Base-by-base conservation (phyloP, 495 filamentous ascomycete genomes). In the Xylaria intraflava region DNA sequence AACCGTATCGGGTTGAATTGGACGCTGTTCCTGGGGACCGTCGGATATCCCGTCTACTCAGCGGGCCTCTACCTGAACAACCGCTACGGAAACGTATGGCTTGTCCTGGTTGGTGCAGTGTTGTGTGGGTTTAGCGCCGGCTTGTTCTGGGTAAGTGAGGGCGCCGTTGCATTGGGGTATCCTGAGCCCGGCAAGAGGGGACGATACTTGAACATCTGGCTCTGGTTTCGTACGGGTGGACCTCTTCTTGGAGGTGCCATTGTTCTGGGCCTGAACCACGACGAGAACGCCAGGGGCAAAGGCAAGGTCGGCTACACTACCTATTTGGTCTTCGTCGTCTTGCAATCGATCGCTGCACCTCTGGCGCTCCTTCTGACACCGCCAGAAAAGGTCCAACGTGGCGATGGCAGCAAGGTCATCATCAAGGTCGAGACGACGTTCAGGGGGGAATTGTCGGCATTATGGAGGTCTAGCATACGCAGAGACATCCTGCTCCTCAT, bases 41-140 rank as follows among this genome's bases (percentile, higher is more conserved):
- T 80, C 5, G 78, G 78, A 3, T 83, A 80, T 40, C 75, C 78
- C 0, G 72, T 79, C 0, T 83, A 82, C 58, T 77, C 74, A 0
- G 79, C 79, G 4, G 72, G 75, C 0, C 60, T 83, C 19, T 83
- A 83, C 53, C 72, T 75, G 50, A 82, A 83, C 59, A 83, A 80
- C 60, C 72, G 77, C 0, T 81, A 75, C 60, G 79, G 78, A 4
- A 73, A 69, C 10, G 69, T 76, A 44, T 83, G 79, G 80, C 75
- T 83, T 46, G 71, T 82, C 0, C 58, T 81, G 14, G 69, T 83
- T 2, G 80, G 78, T 6, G 78, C 78, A 6, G 78, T 73, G 2
- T 72, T 74, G 9, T 83, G 80, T 60, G 79, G 80, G 0, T 68
- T 82, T 24, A 72, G 73, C 5, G 79, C 79, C 0, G 77, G 76